phyloP scores from a whole-genome alignment of 352 stramenopile genomes.

The Globisporangium barbulae region DNA sequence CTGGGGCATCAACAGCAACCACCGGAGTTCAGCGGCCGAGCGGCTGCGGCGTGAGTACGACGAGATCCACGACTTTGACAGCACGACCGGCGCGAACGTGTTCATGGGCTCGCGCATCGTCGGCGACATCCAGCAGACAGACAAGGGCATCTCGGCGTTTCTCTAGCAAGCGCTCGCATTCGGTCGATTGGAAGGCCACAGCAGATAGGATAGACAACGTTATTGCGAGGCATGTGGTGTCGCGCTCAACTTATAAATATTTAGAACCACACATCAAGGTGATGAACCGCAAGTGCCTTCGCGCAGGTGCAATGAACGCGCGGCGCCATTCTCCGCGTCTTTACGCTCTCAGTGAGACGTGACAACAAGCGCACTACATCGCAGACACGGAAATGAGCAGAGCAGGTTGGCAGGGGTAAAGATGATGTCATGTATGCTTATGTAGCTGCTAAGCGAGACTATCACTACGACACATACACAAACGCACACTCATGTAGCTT shows the following conservation, averaged over 20 bases:
- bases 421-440: conserved; percentile 1
- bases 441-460: background rate
- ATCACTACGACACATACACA: conserved; percentile 15
- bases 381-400: too few relatives aligned
- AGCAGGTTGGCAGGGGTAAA: background rate
- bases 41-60: conserved; percentile 13
- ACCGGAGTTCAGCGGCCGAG: conserved; percentile 10
- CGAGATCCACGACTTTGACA: conserved; percentile 15
- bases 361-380: too few relatives aligned
- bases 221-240: background rate
- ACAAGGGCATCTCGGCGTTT: conserved; percentile 12
- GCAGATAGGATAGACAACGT: conserved; percentile 3
- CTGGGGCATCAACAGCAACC: conserved; percentile 12
- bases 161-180: conserved; percentile 5
- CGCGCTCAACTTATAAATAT: conserved; percentile 1
- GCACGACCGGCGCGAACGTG: conserved; percentile 1
- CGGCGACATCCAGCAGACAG: conserved; percentile 8
- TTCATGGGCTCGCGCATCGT: conserved; percentile 18
- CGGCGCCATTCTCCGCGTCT: too few relatives aligned
- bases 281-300: background rate
- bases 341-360: too few relatives aligned
- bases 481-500: conserved; percentile 7
- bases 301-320: too few relatives aligned
- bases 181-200: background rate
- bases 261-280: background rate